Evolutionary conservation across 345 rosid species (phyloP).

Genomic region (Hibiscus mutabilis): DNA sequence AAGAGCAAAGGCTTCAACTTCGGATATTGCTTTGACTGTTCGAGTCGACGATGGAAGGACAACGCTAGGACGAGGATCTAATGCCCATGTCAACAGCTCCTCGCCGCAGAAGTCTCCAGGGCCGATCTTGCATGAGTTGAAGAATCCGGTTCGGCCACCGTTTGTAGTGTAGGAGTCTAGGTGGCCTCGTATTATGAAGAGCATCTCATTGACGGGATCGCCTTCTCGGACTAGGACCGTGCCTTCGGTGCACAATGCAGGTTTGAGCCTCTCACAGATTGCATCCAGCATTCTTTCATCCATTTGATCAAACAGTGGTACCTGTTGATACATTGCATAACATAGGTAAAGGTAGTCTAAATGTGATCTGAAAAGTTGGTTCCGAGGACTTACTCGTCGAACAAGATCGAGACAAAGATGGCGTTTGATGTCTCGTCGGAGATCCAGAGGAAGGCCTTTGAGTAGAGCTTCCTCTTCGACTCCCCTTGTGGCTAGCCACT

Average conservation of each 20-base stretch:
- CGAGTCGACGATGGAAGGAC: constrained; percentile 76
- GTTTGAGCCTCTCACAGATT: constrained; percentile 80
- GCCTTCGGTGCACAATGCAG: constrained; percentile 66
- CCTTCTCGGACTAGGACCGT: constrained; percentile 80
- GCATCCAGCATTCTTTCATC: constrained; percentile 92
- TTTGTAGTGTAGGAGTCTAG: constrained; percentile 86
- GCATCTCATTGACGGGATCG: constrained; percentile 85
- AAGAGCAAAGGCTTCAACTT: constrained; percentile 83
- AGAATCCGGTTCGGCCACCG: constrained; percentile 85
- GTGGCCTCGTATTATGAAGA: constrained; percentile 79
- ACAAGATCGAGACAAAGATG: constrained; percentile 90
- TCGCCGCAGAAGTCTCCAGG: constrained; percentile 92
- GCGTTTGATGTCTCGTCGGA: constrained; percentile 79
- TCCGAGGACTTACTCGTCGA: constrained; percentile 52
- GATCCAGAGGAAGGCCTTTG: constrained; percentile 72
- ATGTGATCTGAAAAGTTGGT: neutral
- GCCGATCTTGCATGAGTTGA: constrained; percentile 70
- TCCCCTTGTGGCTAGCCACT: constrained; percentile 84
- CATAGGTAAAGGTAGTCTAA: neutral
- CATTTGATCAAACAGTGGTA: constrained; percentile 88
- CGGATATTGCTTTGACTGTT: constrained; percentile 65
- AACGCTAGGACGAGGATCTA: constrained; percentile 61
- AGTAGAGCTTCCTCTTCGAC: constrained; percentile 81
- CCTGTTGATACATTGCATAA: constrained; percentile 32
- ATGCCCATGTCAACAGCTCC: constrained; percentile 83